Percentiles rank a stretch among this genome's conserved stretches.
Evolutionary conservation across 306 rosid species (phyloP).

Genomic region (Begonia peltatifolia): DNA sequence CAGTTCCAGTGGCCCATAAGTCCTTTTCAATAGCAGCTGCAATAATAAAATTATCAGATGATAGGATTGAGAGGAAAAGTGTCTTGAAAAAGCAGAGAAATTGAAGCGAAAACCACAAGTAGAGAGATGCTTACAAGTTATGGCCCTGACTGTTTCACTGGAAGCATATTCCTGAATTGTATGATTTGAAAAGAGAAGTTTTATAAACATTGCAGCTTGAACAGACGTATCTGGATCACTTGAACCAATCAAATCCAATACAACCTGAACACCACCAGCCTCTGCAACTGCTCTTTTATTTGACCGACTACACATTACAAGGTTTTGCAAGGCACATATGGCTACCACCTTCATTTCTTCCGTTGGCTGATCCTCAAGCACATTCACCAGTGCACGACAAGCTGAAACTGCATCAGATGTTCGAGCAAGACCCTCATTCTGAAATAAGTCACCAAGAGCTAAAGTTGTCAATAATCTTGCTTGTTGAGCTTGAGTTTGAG

Average conservation of each 20-base stretch:
- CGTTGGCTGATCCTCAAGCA: conserved; percentile 97
- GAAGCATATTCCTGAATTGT: conserved; percentile 99
- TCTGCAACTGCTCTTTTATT: conserved; percentile 98
- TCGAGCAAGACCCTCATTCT: conserved; percentile 93
- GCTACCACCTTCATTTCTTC: conserved; percentile 99
- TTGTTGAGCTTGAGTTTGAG: conserved; percentile 96
- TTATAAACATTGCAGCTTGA: conserved; percentile 95
- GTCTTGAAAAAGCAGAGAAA: too few species aligned
- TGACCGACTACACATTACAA: conserved; percentile 91
- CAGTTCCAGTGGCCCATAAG: conserved; percentile 91
- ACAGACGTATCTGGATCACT: conserved; percentile 87
- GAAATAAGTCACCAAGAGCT: conserved; percentile 95
- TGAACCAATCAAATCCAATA: conserved; percentile 90
- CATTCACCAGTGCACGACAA: conserved; percentile 94
- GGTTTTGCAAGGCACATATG: conserved; percentile 95
- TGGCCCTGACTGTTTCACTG: conserved; percentile 92
- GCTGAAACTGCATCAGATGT: conserved; percentile 92
- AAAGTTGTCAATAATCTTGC: conserved; percentile 92
- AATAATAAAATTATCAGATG: conserved; percentile 11
- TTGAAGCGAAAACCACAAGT: too few species aligned
- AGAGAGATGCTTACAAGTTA: conserved; percentile 58
- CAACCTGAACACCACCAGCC: conserved; percentile 99
- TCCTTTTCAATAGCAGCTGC: conserved; percentile 94
- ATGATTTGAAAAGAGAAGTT: conserved; percentile 91
- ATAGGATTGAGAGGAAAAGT: background rate